Evolutionary conservation across 192 early-diverging fungal genomes (phyloP), one percentile per base, ranked within the genome.

Genomic region (Coemansia sp.): DNA sequence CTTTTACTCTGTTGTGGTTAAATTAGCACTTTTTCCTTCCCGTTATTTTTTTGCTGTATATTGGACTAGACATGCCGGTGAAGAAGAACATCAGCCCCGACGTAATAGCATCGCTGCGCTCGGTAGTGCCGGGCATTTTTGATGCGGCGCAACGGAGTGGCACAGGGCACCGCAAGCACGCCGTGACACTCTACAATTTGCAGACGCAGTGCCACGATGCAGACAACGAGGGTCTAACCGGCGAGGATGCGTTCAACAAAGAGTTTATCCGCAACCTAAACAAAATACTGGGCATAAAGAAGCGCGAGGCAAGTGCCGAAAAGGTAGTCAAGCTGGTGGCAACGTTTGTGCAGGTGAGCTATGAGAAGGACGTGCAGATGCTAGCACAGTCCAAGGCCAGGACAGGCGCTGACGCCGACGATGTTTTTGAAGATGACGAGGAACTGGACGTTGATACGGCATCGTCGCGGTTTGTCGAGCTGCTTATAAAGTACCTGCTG

Each of bases 221-320:
- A 20, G 76, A 73, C 38, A 24, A 36, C 15, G 67, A 66, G 69
- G 62, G 57, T 26, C 64, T 76, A 55, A 59, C 73, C 14, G 88
- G 86, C 25, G 91, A 93, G 60, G 66, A 68, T n/a, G 79, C 74
- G 14, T 88, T 95, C 70, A 88, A 88, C 57, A 69, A 86, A 26
- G 90, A 92, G 70, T 84, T 91, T 65, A 79, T 88, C n/a, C 82
- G 87, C 57, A 92, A 92, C 70, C 72, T 95, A 11, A 89, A 90
- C 70, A 91, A 88, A 34, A 77, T 93, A 5, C 71, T 95, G 9
- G 83, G 84, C 18, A 74, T 92, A 36, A 90, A 90, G 66, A 90
- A 88, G 71, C 85, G 86, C 37, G 85, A 91, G 65, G 70, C 84
- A 1, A 76, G 82, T 36, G 90, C 85, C 0, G 91, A 95, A 44